A percentile compares a stretch with the other conserved stretches of the same genome.
Evolutionary conservation across 1,139 yeast species (phyloP).

Genomic region (Kazachstania sp.): DNA sequence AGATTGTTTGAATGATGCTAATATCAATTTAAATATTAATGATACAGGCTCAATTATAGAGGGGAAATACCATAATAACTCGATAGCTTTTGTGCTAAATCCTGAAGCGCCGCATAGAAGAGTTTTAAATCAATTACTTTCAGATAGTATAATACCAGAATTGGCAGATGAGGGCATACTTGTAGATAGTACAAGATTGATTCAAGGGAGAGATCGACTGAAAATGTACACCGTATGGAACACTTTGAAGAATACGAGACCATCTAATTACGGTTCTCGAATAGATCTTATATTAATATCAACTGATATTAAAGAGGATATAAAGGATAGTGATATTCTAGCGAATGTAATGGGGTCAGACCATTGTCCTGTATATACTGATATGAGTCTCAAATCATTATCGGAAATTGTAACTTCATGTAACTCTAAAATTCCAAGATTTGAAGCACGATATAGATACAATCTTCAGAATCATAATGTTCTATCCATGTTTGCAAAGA

Average conservation of each 20-base stretch:
- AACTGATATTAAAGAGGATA: conserved; percentile 29
- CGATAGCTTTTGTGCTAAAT: conserved; percentile 35
- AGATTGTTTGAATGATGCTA: conserved; percentile 44
- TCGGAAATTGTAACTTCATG: neutral
- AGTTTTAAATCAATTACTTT: conserved; percentile 35
- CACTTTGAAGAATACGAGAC: conserved; percentile 66
- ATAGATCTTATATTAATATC: conserved; percentile 66
- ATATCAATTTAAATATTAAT: conserved; percentile 17
- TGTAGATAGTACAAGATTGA: conserved; percentile 55
- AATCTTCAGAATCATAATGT: conserved; percentile 48
- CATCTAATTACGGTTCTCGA: conserved; percentile 78
- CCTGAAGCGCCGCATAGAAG: conserved; percentile 37
- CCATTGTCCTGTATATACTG: conserved; percentile 86
- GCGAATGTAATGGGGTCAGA: conserved; percentile 76
- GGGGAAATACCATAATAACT: conserved; percentile 33
- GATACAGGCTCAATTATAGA: conserved; percentile 37
- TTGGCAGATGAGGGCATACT: conserved; percentile 36
- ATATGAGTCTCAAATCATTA: conserved; percentile 35
- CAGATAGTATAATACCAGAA: conserved; percentile 29
- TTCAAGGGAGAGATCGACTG: conserved; percentile 45
- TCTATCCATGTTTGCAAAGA: conserved; percentile 40
- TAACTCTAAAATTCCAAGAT: conserved; percentile 29
- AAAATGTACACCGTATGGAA: conserved; percentile 92
- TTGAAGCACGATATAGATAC: conserved; percentile 52
- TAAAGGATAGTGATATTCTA: conserved; percentile 53